Base-by-base conservation (phyloP, 2,329 filamentous ascomycete species). In the Colletotrichum tropicale region DNA sequence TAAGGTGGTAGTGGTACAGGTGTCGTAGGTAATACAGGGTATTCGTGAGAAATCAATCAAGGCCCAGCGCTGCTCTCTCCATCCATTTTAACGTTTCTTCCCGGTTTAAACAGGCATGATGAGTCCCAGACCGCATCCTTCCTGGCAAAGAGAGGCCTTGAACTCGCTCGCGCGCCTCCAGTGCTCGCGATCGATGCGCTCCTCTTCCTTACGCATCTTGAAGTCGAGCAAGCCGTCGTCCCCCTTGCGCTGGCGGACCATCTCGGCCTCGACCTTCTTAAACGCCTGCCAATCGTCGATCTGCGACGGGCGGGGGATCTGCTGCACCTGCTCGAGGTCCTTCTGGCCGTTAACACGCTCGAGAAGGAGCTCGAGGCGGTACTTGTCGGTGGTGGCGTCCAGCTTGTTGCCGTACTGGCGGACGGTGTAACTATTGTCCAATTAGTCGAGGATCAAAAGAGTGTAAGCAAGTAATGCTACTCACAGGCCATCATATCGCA, bases 401-500 rank as follows among this genome's bases (percentile, higher is more conserved):
- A 85, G 80, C 64, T 85, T 88, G 56, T 84, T 82, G 8, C 88
- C 86, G 78, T 90, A 91, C 72, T 87, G 85, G 36, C 82, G 81
- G 58, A 92, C 82, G 4, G 81, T 86, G 79, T 91, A 91, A 34
- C 90, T 91, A 34, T 8, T 2, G 1, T 3, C n/a, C 9, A 18
- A 43, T 73, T 26, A 76, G 70, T 52, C 24, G 12, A 8, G 15
- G 15, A 16, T n/a, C n/a, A 62, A 13, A 56, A 12, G 12, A 43
- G 24, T 10, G 8, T 3, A 43, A 12, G n/a, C n/a, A 38, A 16
- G 18, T 1, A 32, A 32, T n/a, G 3, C 4, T n/a, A 26, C 89
- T 81, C 83, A 91, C 89, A 91, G 77, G 66, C 91, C 91, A 79
- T 92, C 91, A 76, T 91, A 92, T 75, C 91, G 84, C 32, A 92